Evolutionary conservation across 257 asterid species (phyloP).

Genomic region (Coffea eugenioides): DNA sequence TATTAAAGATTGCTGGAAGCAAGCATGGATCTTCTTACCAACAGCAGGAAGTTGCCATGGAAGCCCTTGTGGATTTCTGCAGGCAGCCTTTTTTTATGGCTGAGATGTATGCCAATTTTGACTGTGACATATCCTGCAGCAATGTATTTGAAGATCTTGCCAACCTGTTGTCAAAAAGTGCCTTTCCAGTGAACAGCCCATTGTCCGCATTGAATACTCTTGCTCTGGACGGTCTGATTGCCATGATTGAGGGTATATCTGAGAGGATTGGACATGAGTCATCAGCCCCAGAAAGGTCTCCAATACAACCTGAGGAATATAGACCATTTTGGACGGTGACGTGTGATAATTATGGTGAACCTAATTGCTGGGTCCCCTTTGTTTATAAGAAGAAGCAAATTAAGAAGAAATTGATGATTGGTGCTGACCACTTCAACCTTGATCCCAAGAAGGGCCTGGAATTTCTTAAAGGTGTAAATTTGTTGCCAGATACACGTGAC

Average conservation of each 20-base stretch:
- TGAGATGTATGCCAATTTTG: conserved; percentile 89
- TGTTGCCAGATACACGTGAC: conserved; percentile 74
- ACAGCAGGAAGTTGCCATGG: conserved; percentile 97
- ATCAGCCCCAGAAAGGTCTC: conserved; percentile 33
- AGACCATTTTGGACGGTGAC: conserved; percentile 70
- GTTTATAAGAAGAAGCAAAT: conserved; percentile 67
- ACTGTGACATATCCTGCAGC: conserved; percentile 81
- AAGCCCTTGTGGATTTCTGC: conserved; percentile 89
- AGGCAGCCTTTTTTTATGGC: conserved; percentile 78
- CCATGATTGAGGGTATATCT: conserved; percentile 78
- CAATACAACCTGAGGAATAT: conserved; percentile 48
- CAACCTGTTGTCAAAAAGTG: conserved; percentile 76
- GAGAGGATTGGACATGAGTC: conserved; percentile 69
- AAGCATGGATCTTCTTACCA: conserved; percentile 87
- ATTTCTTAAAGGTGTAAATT: conserved; percentile 60
- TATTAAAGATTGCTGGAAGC: conserved; percentile 80
- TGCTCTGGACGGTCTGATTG: conserved; percentile 91
- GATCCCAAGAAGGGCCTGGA: conserved; percentile 87
- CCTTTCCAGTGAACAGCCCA: conserved; percentile 90
- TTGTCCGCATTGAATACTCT: conserved; percentile 79
- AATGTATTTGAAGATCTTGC: conserved; percentile 84
- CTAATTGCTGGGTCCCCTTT: conserved; percentile 77
- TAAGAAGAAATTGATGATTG: conserved; percentile 71
- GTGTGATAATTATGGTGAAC: conserved; percentile 61
- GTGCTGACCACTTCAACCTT: conserved; percentile 84